phyloP scores from a whole-genome alignment of 2,329 filamentous ascomycete genomes.

The Fusarium sp. region DNA sequence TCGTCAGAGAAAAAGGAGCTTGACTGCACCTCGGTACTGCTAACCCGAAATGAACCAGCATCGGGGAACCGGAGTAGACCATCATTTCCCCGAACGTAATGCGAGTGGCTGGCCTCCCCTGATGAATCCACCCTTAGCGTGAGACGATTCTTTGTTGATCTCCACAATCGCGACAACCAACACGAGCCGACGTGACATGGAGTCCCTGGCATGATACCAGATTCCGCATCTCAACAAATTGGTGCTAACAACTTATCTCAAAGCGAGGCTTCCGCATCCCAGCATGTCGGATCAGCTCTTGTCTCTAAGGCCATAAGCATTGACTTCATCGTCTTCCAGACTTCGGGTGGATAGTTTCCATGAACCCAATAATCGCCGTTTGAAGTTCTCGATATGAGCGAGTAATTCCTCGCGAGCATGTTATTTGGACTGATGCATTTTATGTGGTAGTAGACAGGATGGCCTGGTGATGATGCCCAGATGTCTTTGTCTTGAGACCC shows the following conservation, averaged over 20 bases:
- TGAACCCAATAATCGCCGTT: conserved; percentile 16
- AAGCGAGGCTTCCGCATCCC: background rate
- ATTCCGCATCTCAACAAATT: background rate
- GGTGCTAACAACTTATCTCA: too few species aligned
- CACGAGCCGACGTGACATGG: background rate
- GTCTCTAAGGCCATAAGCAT: background rate
- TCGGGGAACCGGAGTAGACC: background rate
- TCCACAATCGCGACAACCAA: background rate
- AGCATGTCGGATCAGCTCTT: background rate
- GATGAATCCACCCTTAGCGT: background rate
- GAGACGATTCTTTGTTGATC: background rate
- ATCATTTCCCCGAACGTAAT: background rate
- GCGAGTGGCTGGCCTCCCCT: background rate
- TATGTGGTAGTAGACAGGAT: conserved; percentile 18
- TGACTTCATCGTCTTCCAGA: conserved; percentile 20
- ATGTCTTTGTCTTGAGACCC: rapidly evolving
- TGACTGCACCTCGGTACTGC: background rate
- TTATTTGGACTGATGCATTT: conserved; percentile 12
- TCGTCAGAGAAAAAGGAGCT: background rate
- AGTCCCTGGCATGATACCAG: background rate
- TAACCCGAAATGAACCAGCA: background rate
- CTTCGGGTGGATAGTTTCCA: conserved; percentile 7
- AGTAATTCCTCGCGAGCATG: conserved; percentile 6
- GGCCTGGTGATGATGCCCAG: background rate
- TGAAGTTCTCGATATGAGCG: background rate